A percentile compares a stretch with the other conserved stretches of the same genome.
Evolutionary conservation across 495 filamentous ascomycete species (phyloP).

Genomic region (Xylaria scruposa): DNA sequence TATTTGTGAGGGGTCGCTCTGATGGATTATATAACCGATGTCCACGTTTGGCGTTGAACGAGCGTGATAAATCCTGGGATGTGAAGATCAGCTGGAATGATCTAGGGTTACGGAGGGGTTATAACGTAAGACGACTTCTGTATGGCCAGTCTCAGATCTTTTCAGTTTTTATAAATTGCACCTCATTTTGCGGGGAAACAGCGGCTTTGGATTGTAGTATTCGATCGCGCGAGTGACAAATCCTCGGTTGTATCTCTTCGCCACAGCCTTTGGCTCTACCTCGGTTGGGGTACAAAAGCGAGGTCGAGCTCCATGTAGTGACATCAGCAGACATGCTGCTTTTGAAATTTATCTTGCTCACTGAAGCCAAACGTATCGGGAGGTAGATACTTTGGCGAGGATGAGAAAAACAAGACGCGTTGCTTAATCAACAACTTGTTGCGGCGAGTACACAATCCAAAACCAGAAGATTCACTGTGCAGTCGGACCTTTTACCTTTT

Average conservation of each 20-base stretch:
- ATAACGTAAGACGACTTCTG: constrained; percentile 13
- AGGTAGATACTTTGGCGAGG: constrained; percentile 31
- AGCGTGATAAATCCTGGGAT: constrained; percentile 13
- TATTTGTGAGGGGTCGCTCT: not conserved
- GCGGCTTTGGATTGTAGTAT: constrained; percentile 45
- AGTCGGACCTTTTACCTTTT: constrained; percentile 71
- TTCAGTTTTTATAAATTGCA: constrained; percentile 54
- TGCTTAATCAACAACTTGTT: constrained; percentile 31
- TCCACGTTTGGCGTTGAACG: constrained; percentile 6
- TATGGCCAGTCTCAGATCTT: constrained; percentile 59
- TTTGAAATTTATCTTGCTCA: constrained; percentile 39
- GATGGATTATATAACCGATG: constrained; percentile 9
- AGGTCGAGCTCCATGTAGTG: constrained; percentile 45
- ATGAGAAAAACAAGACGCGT: constrained; percentile 29
- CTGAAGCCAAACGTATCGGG: constrained; percentile 25
- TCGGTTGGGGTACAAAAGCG: constrained; percentile 39
- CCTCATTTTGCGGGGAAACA: constrained; percentile 50
- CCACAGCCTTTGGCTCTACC: constrained; percentile 56
- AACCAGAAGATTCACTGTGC: constrained; percentile 51
- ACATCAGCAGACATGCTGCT: constrained; percentile 30
- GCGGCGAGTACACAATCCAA: constrained; percentile 32
- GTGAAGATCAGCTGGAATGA: constrained; percentile 14
- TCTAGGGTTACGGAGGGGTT: not conserved
- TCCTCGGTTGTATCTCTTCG: constrained; percentile 38
- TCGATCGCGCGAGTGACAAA: constrained; percentile 22